Percentiles rank a stretch among this genome's conserved stretches.
Evolutionary conservation across 2,329 filamentous ascomycete genomes (phyloP).

Genomic region (Paraphaeosphaeria sporulosa): DNA sequence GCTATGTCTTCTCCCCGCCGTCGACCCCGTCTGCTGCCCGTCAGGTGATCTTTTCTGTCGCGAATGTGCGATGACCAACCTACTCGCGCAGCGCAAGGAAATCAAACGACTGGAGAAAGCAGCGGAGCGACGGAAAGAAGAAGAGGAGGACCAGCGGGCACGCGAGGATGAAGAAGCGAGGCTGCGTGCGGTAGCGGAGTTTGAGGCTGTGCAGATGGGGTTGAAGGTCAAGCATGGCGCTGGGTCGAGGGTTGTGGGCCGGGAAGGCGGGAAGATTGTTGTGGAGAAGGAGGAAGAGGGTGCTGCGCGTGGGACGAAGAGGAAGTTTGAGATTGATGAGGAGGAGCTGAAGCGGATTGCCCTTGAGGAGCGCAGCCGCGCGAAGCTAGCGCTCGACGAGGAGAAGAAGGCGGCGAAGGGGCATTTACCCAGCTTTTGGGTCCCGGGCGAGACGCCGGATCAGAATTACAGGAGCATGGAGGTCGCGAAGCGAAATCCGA

Average conservation of each 20-base stretch:
- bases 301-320: slow-evolving; percentile 62
- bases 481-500: slow-evolving; percentile 68
- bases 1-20: slow-evolving; percentile 82
- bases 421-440: slow-evolving; percentile 88
- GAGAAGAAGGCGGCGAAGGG: slow-evolving; percentile 73
- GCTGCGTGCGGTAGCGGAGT: slow-evolving; percentile 76
- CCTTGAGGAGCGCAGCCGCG: slow-evolving; percentile 72
- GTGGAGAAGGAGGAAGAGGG: slow-evolving; percentile 50
- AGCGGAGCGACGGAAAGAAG: slow-evolving; percentile 67
- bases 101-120: slow-evolving; percentile 80
- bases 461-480: slow-evolving; percentile 54
- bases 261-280: slow-evolving; percentile 54
- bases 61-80: slow-evolving; percentile 89
- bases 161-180: slow-evolving; percentile 73
- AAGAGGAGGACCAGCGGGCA: slow-evolving; percentile 66
- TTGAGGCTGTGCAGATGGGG: slow-evolving; percentile 83
- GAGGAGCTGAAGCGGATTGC: slow-evolving; percentile 77
- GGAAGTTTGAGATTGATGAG: slow-evolving; percentile 83
- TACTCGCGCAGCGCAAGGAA: slow-evolving; percentile 91
- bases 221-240: slow-evolving; percentile 50
- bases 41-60: slow-evolving; percentile 89
- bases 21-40: slow-evolving; percentile 81
- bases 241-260: slow-evolving; percentile 49
- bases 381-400: slow-evolving; percentile 73
- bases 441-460: slow-evolving; percentile 80